phyloP scores from a whole-genome alignment of 2,329 filamentous ascomycete species.

The Drechslera avenae region DNA sequence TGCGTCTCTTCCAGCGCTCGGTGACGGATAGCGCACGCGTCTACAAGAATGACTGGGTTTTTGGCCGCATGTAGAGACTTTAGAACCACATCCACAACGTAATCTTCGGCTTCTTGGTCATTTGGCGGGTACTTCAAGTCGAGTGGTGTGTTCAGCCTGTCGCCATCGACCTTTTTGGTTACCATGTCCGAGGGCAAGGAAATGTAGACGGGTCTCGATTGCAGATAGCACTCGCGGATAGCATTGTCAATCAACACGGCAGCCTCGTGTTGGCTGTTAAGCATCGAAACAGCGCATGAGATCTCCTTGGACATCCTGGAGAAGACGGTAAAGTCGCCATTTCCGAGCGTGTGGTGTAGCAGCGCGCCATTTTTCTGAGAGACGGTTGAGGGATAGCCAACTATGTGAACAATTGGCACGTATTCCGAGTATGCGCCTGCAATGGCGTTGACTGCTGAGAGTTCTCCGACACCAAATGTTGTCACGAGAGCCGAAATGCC shows the following conservation, averaged over 20 bases:
- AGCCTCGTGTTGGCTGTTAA: conserved; percentile 72
- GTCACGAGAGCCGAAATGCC: conserved; percentile 55
- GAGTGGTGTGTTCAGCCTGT: conserved; percentile 71
- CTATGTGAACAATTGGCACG: conserved; percentile 55
- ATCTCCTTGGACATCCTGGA: conserved; percentile 75
- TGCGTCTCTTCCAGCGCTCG: conserved; percentile 74
- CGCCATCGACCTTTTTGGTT: conserved; percentile 74
- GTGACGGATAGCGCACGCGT: conserved; percentile 82
- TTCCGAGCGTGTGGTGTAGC: conserved; percentile 55
- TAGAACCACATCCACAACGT: conserved; percentile 80
- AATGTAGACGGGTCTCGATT: conserved; percentile 81
- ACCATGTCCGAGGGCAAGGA: conserved; percentile 83
- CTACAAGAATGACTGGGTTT: conserved; percentile 78
- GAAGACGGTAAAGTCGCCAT: conserved; percentile 80
- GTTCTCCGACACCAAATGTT: conserved; percentile 56
- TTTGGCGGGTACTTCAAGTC: conserved; percentile 69
- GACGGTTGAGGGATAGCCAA: conserved; percentile 51
- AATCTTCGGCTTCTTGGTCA: conserved; percentile 73
- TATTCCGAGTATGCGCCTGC: conserved; percentile 56
- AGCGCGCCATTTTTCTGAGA: conserved; percentile 51
- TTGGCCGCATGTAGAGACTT: conserved; percentile 74
- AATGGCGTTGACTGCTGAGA: conserved; percentile 55
- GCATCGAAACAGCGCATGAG: conserved; percentile 71
- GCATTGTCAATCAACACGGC: conserved; percentile 78
- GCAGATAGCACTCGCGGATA: conserved; percentile 73